Evolutionary conservation across 2,329 filamentous ascomycete genomes (phyloP).

Genomic region (Colletotrichum echinochloae): DNA sequence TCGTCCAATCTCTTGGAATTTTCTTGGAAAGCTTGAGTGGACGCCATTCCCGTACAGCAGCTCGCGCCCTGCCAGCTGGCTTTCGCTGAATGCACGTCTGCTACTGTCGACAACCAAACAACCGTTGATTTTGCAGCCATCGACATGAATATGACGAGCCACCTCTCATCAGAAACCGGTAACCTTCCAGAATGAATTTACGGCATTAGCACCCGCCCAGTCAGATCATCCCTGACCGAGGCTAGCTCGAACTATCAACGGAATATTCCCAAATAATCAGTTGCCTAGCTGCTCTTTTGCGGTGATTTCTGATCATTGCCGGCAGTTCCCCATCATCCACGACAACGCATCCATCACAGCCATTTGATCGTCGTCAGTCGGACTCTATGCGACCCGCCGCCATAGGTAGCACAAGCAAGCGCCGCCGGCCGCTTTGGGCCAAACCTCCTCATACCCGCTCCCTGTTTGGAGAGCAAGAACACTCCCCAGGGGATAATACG

Average conservation of each 20-base stretch:
- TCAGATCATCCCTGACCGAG: background rate
- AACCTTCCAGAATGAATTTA: conserved; percentile 33
- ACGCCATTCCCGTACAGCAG: conserved; percentile 39
- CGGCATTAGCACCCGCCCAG: background rate
- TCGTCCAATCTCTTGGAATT: conserved; percentile 41
- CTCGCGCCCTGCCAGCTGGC: conserved; percentile 31
- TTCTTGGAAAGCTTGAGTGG: conserved; percentile 42
- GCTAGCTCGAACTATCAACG: background rate
- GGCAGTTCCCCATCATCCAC: conserved; percentile 35
- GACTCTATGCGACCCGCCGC: conserved; percentile 10
- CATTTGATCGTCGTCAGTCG: conserved; percentile 22
- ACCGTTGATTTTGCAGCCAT: background rate
- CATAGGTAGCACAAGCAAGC: conserved; percentile 4
- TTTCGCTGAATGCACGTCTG: background rate
- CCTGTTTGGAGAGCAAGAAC: conserved; percentile 1
- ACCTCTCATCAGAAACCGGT: conserved; percentile 10
- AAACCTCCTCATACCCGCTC: conserved; percentile 19
- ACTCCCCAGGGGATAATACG: conserved; percentile 17
- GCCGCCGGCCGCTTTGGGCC: background rate
- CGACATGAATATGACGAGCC: background rate
- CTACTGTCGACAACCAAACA: background rate
- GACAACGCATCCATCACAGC: conserved; percentile 13
- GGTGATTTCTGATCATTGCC: conserved; percentile 36
- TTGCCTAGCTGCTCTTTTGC: conserved; percentile 9
- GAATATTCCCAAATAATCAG: conserved; percentile 7